Conservation (phyloP, 2,329 filamentous ascomycete genomes). For the Arthrobotrys iridis region DNA sequence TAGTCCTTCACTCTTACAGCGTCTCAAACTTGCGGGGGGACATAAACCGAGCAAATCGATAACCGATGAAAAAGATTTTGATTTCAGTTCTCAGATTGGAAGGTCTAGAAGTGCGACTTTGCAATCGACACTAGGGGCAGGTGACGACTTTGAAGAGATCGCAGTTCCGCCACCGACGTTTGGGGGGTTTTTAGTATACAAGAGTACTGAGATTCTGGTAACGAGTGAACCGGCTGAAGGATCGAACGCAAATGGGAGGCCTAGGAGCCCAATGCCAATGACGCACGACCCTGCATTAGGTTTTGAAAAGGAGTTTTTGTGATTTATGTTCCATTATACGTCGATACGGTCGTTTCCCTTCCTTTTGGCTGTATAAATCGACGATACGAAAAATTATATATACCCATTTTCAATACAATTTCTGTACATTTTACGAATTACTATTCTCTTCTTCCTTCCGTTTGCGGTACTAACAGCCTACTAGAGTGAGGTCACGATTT, state of each 20-base stretch:
- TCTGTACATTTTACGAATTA: slow-evolving; percentile 2
- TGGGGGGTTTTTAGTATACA: slow-evolving; percentile 46
- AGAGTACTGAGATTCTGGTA: slow-evolving; percentile 43
- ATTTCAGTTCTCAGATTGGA: slow-evolving; percentile 25
- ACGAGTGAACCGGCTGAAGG: slow-evolving; percentile 22
- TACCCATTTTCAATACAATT: background rate
- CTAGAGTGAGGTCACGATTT: too few species aligned
- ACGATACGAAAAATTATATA: background rate
- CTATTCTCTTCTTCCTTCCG: background rate
- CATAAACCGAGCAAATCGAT: background rate
- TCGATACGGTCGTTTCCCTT: background rate
- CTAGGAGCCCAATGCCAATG: background rate
- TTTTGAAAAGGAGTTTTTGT: slow-evolving; percentile 12
- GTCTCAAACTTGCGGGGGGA: slow-evolving; percentile 14
- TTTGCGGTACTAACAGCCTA: too few species aligned
- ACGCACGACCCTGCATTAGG: background rate
- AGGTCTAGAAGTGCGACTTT: slow-evolving; percentile 23
- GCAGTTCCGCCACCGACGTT: slow-evolving; percentile 39
- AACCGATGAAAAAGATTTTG: slow-evolving; percentile 27
- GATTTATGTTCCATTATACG: background rate
- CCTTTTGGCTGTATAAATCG: background rate
- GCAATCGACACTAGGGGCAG: slow-evolving; percentile 21
- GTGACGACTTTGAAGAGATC: slow-evolving; percentile 48
- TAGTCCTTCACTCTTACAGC: slow-evolving; percentile 22
- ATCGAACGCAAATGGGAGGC: background rate